phyloP scores from a whole-genome alignment of 192 early-diverging fungal species.

The Coemansia sp. region DNA sequence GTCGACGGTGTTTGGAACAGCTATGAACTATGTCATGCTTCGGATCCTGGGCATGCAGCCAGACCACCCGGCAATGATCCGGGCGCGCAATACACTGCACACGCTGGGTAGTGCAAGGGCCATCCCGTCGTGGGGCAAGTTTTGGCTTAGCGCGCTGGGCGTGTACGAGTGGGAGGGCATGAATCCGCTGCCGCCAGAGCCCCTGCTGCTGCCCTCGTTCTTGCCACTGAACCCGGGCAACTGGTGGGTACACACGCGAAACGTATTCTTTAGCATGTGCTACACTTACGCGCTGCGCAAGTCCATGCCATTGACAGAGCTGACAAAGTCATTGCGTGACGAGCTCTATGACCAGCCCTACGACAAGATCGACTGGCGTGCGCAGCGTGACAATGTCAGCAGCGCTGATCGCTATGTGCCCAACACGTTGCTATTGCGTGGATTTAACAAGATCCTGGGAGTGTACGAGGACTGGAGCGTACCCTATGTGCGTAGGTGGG shows the following conservation, averaged over 20 bases:
- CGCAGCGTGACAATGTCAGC: conserved; percentile 82
- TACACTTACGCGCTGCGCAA: conserved; percentile 82
- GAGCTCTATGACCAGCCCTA: conserved; percentile 93
- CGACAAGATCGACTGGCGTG: conserved; percentile 80
- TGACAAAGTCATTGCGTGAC: conserved; percentile 79
- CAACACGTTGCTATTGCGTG: conserved; percentile 76
- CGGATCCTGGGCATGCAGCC: conserved; percentile 84
- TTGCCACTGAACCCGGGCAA: conserved; percentile 87
- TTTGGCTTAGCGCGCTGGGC: conserved; percentile 92
- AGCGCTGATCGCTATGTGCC: conserved; percentile 84
- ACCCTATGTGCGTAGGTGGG: conserved; percentile 63
- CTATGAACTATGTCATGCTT: conserved; percentile 90
- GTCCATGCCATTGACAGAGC: conserved; percentile 63
- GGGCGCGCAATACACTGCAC: conserved; percentile 83
- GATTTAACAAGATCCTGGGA: conserved; percentile 70
- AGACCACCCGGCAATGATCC: conserved; percentile 86
- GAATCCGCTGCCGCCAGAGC: conserved; percentile 95
- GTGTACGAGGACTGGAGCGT: conserved; percentile 76
- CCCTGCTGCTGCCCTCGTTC: conserved; percentile 80
- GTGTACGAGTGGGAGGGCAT: conserved; percentile 96
- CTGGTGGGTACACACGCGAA: conserved; percentile 94
- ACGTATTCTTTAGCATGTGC: conserved; percentile 96
- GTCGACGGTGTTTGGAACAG: conserved; percentile 96
- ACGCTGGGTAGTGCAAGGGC: conserved; percentile 83
- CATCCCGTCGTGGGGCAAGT: conserved; percentile 96